These are phyloP conservation scores for Rhizopogon salebrosus DNA, from an alignment of 768 basidiomycete species.

Conservation along the genomic window DNA sequence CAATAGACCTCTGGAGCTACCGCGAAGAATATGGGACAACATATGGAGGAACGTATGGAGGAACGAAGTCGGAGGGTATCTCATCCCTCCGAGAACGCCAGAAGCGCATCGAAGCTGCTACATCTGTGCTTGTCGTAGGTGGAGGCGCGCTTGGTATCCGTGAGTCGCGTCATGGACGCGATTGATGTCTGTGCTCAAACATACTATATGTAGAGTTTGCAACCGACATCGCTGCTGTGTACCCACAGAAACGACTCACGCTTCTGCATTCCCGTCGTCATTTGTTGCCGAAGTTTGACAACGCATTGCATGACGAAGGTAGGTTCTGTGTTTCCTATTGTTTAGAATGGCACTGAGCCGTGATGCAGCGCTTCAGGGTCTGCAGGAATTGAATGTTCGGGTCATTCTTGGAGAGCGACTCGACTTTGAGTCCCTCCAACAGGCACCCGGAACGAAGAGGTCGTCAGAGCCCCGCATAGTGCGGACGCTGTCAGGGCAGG, in stretches of 20 bases:
- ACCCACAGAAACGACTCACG: constrained; percentile 49
- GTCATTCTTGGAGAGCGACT: constrained; percentile 52
- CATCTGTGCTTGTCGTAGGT: constrained; percentile 58
- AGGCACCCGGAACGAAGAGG: not conserved
- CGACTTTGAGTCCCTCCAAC: constrained; percentile 34
- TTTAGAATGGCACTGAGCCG: not conserved
- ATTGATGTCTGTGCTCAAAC: not conserved
- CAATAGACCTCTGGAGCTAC: constrained; percentile 50
- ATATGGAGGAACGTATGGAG: constrained; percentile 37
- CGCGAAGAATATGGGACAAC: not conserved
- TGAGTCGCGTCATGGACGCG: constrained; percentile 24
- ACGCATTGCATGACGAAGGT: constrained; percentile 49
- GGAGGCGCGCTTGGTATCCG: constrained; percentile 73
- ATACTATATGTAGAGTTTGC: constrained; percentile 46
- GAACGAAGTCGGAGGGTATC: constrained; percentile 44
- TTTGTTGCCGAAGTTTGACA: constrained; percentile 51
- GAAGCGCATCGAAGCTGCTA: constrained; percentile 37
- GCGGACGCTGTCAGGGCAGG: constrained; percentile 43
- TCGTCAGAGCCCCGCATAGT: constrained; percentile 23
- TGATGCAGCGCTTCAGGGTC: constrained; percentile 30
- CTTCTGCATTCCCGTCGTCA: constrained; percentile 54
- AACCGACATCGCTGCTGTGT: constrained; percentile 52
- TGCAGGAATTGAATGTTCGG: constrained; percentile 39
- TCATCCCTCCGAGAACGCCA: constrained; percentile 50
- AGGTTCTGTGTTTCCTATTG: constrained; percentile 7